Evolutionary conservation across 2,329 filamentous ascomycete genomes (phyloP).

Genomic region (Corinectria fuckeliana): DNA sequence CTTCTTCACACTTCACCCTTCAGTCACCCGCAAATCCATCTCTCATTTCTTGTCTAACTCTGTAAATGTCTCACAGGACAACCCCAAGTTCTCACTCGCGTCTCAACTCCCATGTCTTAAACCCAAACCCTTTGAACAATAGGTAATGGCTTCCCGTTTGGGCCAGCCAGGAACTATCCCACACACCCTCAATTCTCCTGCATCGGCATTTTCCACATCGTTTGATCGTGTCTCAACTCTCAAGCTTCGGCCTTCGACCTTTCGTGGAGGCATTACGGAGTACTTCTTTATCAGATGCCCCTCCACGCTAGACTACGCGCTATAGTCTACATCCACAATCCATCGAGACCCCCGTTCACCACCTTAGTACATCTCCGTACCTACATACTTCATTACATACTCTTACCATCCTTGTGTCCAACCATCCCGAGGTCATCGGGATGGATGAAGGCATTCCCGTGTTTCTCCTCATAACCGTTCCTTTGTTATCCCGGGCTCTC

Average conservation of each 20-base stretch:
- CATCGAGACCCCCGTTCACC: neutral
- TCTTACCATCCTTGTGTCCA: neutral
- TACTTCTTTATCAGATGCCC: constrained; percentile 21
- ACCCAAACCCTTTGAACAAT: neutral
- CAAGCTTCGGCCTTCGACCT: neutral
- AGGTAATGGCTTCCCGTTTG: neutral
- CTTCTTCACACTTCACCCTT: too few relatives aligned
- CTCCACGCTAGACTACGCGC: constrained; percentile 1
- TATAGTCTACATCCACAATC: neutral
- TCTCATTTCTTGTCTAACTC: neutral
- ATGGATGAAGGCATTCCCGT: too few relatives aligned
- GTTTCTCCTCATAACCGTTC: neutral
- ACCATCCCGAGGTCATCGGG: neutral
- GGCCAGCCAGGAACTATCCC: constrained; percentile 22
- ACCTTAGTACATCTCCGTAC: too few relatives aligned
- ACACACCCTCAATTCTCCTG: constrained; percentile 12
- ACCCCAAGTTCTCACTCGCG: neutral
- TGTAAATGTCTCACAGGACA: neutral
- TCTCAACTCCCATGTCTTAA: neutral
- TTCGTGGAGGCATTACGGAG: constrained; percentile 9
- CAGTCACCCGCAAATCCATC: too few relatives aligned
- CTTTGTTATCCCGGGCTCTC: neutral
- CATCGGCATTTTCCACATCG: constrained; percentile 18
- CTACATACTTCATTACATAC: neutral
- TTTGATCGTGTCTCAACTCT: neutral